These are phyloP conservation scores for Aspergillus affinis DNA, from an alignment of 495 filamentous ascomycete species.

Conservation along the genomic window DNA sequence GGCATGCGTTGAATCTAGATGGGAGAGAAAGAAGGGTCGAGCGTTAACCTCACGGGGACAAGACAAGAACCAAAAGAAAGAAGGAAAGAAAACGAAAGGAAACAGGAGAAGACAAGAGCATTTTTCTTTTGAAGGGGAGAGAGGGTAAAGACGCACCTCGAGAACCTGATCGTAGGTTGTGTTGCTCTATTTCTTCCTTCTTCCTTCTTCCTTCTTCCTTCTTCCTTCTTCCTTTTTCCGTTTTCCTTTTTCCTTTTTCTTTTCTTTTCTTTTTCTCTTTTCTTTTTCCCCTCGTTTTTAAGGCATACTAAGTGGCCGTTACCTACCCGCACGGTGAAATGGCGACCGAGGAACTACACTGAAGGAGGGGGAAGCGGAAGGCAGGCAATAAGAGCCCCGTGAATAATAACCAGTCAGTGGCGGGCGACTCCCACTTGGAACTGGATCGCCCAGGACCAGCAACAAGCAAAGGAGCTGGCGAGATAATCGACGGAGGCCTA, in stretches of 20 bases:
- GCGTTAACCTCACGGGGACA: constrained; percentile 6
- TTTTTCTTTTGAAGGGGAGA: constrained; percentile 1
- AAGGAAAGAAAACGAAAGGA: background rate
- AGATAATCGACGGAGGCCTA: background rate
- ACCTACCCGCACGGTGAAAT: background rate
- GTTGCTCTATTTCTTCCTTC: constrained; percentile 1
- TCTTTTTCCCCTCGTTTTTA: background rate
- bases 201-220: too few species aligned
- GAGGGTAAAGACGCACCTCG: constrained; percentile 8
- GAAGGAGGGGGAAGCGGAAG: background rate
- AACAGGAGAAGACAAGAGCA: too few species aligned
- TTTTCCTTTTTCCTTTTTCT: background rate
- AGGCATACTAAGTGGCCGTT: constrained; percentile 1
- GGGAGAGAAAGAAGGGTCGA: constrained; percentile 21
- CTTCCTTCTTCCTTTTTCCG: constrained; percentile 2
- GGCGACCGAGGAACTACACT: background rate
- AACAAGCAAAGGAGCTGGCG: background rate
- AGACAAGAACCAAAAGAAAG: background rate
- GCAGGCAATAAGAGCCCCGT: background rate
- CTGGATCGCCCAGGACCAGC: background rate
- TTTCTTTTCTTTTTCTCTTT: constrained; percentile 1
- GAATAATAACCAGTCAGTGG: background rate
- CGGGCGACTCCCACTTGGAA: background rate
- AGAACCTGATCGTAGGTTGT: background rate
- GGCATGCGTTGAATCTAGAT: constrained; percentile 18